Base-by-base conservation (phyloP, 495 filamentous ascomycete species). In the Neurospora cerealis region DNA sequence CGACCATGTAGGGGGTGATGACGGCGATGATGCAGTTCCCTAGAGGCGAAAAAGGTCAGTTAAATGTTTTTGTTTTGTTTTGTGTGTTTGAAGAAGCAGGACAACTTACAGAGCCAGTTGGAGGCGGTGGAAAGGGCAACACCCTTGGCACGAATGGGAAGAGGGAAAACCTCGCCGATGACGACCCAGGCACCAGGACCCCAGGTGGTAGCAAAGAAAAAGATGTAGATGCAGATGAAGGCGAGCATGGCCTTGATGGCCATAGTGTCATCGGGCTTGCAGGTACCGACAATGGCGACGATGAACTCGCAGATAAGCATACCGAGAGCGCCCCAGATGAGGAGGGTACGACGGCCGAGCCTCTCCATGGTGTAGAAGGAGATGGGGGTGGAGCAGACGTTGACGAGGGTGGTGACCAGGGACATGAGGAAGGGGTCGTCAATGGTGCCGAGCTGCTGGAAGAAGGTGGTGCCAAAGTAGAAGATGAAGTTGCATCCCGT, bases 301-400 rank as follows among this genome's bases (percentile, higher is more conserved):
- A 95, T 90, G 86, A 93, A 94, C 82, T 96, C 90, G 84, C 91
- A 93, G 76, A 93, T 79, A 38, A 91, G 80, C 93, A 97, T 96
- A 75, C 91, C 92, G 9, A 88, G 76, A 39, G 90, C 92, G 76
- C 93, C 93, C 78, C 85, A 91, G 75, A 96, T 86, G 40, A 97
- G 89, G 10, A 96, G 86, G 9, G 88, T 85, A 48, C 93, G 92
- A 78, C 93, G 93, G 75, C 93, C 93, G 74, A 91, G 83, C 72
- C 84, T 88, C 84, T 97, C 93, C 78, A 97, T 90, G 73, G 91
- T 89, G 78, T 85, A 94, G 87, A 96, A 94, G 39, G 92, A 92
- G 76, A 93, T 78, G 13, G 92, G 91, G 15, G 93, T 96, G 70
- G 91, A 93, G 79, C 82, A 83, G 41, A 96, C 92, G 81, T 96